A percentile compares a stretch with the other conserved stretches of the same genome.
phyloP scores from a whole-genome alignment of 768 basidiomycete genomes.

The Antrodiella citrinella region DNA sequence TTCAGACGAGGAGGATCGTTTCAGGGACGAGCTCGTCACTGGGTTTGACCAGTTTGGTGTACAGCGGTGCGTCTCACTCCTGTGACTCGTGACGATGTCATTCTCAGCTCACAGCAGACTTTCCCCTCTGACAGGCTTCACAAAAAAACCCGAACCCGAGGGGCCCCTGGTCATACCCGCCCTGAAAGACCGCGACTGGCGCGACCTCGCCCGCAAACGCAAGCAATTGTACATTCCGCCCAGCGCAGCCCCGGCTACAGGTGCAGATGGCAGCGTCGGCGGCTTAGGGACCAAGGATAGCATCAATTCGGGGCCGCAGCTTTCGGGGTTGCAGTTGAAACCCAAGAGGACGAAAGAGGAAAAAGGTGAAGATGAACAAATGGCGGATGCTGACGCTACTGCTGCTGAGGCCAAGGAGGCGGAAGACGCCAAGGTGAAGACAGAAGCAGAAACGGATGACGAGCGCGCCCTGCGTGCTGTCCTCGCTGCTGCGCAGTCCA shows the following conservation, averaged over 20 bases:
- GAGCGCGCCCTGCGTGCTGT: conserved; percentile 75
- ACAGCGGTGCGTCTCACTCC: conserved; percentile 69
- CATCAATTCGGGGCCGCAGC: conserved; percentile 71
- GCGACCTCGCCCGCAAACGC: conserved; percentile 65
- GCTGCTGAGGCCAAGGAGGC: conserved; percentile 10
- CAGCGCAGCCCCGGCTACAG: conserved; percentile 44
- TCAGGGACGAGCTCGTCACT: conserved; percentile 61
- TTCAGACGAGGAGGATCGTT: conserved; percentile 42
- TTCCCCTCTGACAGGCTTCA: conserved; percentile 30
- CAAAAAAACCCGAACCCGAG: conserved; percentile 37
- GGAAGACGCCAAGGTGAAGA: conserved; percentile 19
- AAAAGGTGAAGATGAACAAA: conserved; percentile 18
- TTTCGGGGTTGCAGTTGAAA: conserved; percentile 53
- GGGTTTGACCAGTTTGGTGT: conserved; percentile 67
- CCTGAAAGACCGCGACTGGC: conserved; percentile 86
- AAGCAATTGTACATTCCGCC: conserved; percentile 60
- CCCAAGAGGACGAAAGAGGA: conserved; percentile 21
- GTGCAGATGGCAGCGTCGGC: conserved; percentile 67
- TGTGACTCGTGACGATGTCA: conserved; percentile 15
- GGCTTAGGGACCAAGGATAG: conserved; percentile 66
- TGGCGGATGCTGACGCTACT: background rate
- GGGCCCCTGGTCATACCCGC: conserved; percentile 81
- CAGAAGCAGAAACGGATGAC: conserved; percentile 66
- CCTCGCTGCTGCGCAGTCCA: conserved; percentile 45
- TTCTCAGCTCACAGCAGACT: conserved; percentile 70